Base-by-base conservation (phyloP, 768 basidiomycete species). In the Collybia nuda region DNA sequence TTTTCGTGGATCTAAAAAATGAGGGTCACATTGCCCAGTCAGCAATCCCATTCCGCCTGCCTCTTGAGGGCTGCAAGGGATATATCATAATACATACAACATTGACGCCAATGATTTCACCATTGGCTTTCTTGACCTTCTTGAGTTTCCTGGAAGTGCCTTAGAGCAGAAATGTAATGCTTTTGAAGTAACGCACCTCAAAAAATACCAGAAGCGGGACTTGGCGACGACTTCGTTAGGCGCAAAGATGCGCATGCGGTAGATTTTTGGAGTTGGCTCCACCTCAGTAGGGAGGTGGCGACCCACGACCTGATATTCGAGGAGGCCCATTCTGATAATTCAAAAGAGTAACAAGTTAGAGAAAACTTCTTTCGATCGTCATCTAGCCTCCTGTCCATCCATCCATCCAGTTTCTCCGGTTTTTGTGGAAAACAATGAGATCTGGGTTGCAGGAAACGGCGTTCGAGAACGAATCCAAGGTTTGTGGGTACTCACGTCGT, bases 171-270 rank as follows among this genome's bases (percentile, higher is more conserved):
- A 15, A 37, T 17, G 0, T 2, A 8, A 45, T 11, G 14, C 6
- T 39, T n/a, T 17, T 48, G 9, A 6, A 11, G 32, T 2, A 11
- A 55, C 84, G 61, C 56, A 89, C 89, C 88, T 86, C 53, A 99
- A 79, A 85, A 96, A 99, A 78, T 98, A 98, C 96, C 97, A 98
- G 88, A 97, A 99, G 53, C 96, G 87, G 44, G 93, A 96, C 80
- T 99, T 98, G 63, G 97, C 96, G 64, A 99, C 93, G 59, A 98
- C 94, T 56, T 97, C 93, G 70, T 98, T 98, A 58, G 93, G 93
- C 58, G 97, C 94, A 68, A 98, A 99, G 67, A 98, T 97, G 72
- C 96, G 89, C 96, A 98, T 98, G 63, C 96, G 90, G 82, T 91
- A 98, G 73, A 98, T 95, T 84, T 98, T 98, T 54, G 97, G 97